phyloP scores from a whole-genome alignment of 2,329 filamentous ascomycete genomes.

The Sporothrix brasiliensis region DNA sequence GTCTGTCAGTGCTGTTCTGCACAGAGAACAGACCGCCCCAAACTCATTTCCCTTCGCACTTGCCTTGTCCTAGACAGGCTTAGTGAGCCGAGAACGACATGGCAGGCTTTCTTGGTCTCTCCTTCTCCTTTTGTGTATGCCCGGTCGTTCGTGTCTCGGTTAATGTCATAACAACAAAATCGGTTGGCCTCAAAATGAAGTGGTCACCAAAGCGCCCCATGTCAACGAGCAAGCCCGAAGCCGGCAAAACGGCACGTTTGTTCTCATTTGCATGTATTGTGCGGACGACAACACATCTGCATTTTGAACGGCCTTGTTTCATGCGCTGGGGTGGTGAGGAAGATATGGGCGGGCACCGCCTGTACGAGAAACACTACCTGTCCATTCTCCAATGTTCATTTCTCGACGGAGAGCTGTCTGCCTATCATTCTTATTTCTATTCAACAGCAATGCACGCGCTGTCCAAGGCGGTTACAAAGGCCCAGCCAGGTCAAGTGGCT shows the following conservation, averaged over 20 bases:
- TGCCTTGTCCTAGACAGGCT: slow-evolving; percentile 7
- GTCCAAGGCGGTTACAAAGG: slow-evolving; percentile 15
- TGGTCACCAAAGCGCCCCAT: slow-evolving; percentile 6
- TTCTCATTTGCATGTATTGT: background rate
- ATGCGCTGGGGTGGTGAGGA: background rate
- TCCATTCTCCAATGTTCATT: slow-evolving; percentile 11
- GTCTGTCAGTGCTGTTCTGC: background rate
- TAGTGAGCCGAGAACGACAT: background rate
- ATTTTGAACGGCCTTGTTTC: slow-evolving; percentile 4
- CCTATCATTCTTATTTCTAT: slow-evolving; percentile 2
- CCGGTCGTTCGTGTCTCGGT: background rate
- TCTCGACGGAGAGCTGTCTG: background rate
- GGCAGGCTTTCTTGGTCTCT: background rate
- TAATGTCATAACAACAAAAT: background rate
- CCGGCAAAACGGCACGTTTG: slow-evolving; percentile 8
- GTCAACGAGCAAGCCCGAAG: background rate
- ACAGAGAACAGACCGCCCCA: background rate
- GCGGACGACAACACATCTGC: background rate
- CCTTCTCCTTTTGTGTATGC: background rate
- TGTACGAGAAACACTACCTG: background rate
- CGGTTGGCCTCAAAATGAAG: slow-evolving; percentile 1
- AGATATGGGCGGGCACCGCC: background rate
- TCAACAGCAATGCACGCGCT: background rate
- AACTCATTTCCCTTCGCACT: slow-evolving; percentile 16
- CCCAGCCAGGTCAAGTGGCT: background rate